Percentiles rank a stretch among this genome's conserved stretches.
phyloP scores from a whole-genome alignment of 371 early-diverging fungal species.

The Smittium culicis region DNA sequence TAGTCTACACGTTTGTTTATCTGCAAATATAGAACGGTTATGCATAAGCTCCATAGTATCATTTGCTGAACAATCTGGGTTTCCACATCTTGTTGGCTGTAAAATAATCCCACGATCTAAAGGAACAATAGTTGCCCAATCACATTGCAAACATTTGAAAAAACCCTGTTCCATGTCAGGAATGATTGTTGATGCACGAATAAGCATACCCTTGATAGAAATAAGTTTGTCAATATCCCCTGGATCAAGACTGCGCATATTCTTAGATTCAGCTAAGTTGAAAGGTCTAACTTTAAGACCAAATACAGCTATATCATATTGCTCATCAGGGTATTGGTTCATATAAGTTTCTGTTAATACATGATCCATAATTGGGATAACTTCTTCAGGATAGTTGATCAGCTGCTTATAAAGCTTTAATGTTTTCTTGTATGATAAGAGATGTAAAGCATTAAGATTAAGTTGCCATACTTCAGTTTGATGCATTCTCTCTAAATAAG shows the following conservation, averaged over 20 bases:
- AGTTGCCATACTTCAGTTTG: too few species aligned
- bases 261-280: constrained; percentile 63
- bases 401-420: constrained; percentile 70
- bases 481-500: too few species aligned
- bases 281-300: constrained; percentile 71
- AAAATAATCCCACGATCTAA: constrained; percentile 82
- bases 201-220: constrained; percentile 89
- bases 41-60: constrained; percentile 82
- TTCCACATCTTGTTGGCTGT: constrained; percentile 87
- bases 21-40: constrained; percentile 83
- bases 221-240: constrained; percentile 95
- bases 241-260: constrained; percentile 93
- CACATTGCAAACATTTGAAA: constrained; percentile 84
- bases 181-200: too few species aligned
- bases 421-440: constrained; percentile 47
- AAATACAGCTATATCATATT: constrained; percentile 33
- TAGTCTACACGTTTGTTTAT: constrained; percentile 92
- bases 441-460: constrained; percentile 82
- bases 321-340: constrained; percentile 51
- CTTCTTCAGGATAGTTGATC: constrained; percentile 93
- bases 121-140: constrained; percentile 60
- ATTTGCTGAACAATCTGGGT: constrained; percentile 55
- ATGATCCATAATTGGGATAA: constrained; percentile 92
- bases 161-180: constrained; percentile 80
- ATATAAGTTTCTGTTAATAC: constrained; percentile 64